Evolutionary conservation across 495 filamentous ascomycete genomes (phyloP).

Genomic region (Annulohypoxylon nitens): DNA sequence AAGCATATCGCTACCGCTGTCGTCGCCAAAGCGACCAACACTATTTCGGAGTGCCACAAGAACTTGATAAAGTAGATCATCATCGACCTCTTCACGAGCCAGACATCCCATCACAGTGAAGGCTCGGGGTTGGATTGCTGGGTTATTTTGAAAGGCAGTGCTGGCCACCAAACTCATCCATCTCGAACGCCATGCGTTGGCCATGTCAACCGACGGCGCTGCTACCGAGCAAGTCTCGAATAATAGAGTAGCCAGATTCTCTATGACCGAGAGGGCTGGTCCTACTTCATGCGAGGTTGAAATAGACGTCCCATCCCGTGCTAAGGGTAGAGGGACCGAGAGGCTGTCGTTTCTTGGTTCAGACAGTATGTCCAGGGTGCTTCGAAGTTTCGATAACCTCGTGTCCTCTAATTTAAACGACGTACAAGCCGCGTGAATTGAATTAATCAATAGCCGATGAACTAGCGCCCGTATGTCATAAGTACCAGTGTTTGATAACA

Average conservation of each 20-base stretch:
- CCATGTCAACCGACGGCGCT: conserved; percentile 71
- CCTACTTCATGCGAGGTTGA: conserved; percentile 63
- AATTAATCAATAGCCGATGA: conserved; percentile 72
- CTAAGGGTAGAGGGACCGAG: conserved; percentile 53
- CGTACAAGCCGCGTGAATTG: conserved; percentile 74
- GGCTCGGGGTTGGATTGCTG: conserved; percentile 74
- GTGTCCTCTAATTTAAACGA: conserved; percentile 69
- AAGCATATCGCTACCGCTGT: conserved; percentile 73
- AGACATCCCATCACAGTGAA: conserved; percentile 78
- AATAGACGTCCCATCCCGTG: conserved; percentile 59
- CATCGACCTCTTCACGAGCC: conserved; percentile 74
- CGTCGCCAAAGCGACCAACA: conserved; percentile 69
- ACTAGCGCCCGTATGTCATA: conserved; percentile 67
- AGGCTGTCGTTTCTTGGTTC: conserved; percentile 66
- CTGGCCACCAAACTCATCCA: conserved; percentile 79
- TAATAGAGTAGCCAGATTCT: conserved; percentile 66
- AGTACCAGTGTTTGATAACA: conserved; percentile 72
- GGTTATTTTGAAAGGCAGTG: conserved; percentile 78
- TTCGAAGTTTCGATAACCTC: conserved; percentile 65
- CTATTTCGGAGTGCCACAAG: conserved; percentile 72
- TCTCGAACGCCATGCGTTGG: conserved; percentile 76
- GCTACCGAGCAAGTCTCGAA: conserved; percentile 72
- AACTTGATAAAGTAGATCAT: conserved; percentile 76
- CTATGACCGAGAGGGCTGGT: conserved; percentile 63
- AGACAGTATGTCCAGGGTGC: conserved; percentile 66